Conservation (phyloP, 257 asterid species). For the Parsonsia alboflavescens region DNA sequence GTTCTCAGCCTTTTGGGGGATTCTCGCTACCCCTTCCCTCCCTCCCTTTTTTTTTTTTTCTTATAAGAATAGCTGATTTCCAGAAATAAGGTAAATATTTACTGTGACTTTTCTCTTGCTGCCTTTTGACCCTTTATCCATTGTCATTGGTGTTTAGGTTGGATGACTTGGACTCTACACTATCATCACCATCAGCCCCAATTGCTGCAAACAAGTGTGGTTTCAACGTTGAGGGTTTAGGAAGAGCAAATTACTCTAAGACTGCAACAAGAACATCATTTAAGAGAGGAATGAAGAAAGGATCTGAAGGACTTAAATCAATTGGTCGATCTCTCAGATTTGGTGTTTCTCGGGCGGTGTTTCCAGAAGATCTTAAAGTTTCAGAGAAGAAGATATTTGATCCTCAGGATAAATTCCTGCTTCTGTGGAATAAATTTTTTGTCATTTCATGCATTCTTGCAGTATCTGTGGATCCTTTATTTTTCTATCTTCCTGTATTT, state of each 20-base stretch:
- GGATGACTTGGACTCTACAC: slow-evolving; percentile 89
- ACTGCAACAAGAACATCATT: slow-evolving; percentile 62
- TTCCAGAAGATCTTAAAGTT: slow-evolving; percentile 90
- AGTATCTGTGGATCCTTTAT: slow-evolving; percentile 93
- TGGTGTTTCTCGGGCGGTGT: slow-evolving; percentile 85
- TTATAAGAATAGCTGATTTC: no score
- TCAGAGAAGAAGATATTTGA: slow-evolving; percentile 91
- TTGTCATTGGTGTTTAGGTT: slow-evolving; percentile 42
- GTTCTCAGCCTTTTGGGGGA: not conserved
- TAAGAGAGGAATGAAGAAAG: slow-evolving; percentile 80
- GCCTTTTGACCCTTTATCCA: slow-evolving; percentile 2
- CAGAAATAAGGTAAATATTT: not conserved
- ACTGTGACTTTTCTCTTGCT: slow-evolving; percentile 6
- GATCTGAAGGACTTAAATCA: slow-evolving; percentile 91
- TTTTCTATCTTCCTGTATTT: slow-evolving; percentile 90
- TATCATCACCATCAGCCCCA: slow-evolving; percentile 76
- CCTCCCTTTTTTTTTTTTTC: no score
- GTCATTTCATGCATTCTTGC: slow-evolving; percentile 89
- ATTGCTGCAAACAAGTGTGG: slow-evolving; percentile 70
- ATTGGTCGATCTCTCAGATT: slow-evolving; percentile 87
- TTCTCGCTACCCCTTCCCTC: no score
- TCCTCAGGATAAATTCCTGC: slow-evolving; percentile 94
- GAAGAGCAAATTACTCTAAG: slow-evolving; percentile 44
- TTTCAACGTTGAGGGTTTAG: slow-evolving; percentile 59
- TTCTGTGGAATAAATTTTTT: slow-evolving; percentile 80